Conservation (phyloP, 345 rosid genomes). For the Excoecaria agallocha region DNA sequence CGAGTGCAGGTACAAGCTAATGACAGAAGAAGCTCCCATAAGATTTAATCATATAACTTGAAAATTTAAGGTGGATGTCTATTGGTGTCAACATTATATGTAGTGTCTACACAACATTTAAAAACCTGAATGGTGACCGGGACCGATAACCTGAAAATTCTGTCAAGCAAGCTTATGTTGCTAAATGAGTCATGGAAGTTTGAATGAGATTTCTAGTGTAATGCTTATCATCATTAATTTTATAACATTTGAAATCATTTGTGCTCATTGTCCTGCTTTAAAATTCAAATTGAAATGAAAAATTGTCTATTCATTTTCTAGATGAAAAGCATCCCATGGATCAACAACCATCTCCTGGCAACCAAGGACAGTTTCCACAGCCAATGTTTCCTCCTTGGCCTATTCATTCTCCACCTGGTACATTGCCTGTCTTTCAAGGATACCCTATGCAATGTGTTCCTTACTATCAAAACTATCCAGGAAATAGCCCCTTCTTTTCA, state of each 20-base stretch:
- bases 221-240: conserved; percentile 7
- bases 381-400: conserved; percentile 84
- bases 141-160: neutral
- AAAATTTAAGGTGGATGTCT: too few species aligned
- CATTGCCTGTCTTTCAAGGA: conserved; percentile 73
- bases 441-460: conserved; percentile 85
- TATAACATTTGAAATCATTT: neutral
- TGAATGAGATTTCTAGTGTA: conserved; percentile 5
- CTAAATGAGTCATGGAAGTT: neutral
- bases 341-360: conserved; percentile 47
- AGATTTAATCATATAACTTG: too few species aligned
- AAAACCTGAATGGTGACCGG: neutral
- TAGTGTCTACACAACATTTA: neutral
- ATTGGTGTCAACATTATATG: neutral
- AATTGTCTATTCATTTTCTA: conserved; percentile 23
- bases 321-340: conserved; percentile 55
- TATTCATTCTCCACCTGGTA: conserved; percentile 82
- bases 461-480: conserved; percentile 66
- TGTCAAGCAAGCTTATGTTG: neutral
- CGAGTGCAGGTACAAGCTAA: conserved; percentile 36
- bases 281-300: conserved; percentile 3
- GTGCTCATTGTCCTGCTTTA: conserved; percentile 9
- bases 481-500: conserved; percentile 57
- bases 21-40: neutral
- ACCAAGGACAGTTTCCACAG: conserved; percentile 66